Base-by-base conservation (phyloP, 1,284 basidiomycete species). In the Naganishia sp. region DNA sequence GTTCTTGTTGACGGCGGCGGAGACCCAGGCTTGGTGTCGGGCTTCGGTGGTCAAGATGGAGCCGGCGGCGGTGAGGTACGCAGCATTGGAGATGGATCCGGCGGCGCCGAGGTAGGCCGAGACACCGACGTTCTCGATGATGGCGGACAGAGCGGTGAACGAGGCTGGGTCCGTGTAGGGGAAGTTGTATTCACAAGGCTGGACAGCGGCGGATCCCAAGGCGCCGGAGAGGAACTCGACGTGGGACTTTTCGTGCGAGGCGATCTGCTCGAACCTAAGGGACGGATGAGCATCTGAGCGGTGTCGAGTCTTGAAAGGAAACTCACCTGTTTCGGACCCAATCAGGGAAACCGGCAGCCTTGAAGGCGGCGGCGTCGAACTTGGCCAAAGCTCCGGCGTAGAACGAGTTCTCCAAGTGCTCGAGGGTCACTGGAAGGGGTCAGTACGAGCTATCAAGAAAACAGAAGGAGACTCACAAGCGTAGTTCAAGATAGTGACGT, bases 21-120 rank as follows among this genome's bases (percentile, higher is more conserved):
- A 75, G 36, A 86, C 77, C 85, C 85, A 87, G 0, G 81, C 75
- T 25, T 69, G 63, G 76, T 92, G 90, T 66, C 92, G 87, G 39
- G 90, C 87, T 76, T 94, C 91, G 65, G 90, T 83, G 44, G 90
- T 89, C 75, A 90, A 76, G 78, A 93, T 92, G 33, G 87, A 86
- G 9, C 84, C 90, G 55, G 90, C 90, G 36, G 86, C 84, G 64
- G 83, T 83, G 43, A 78, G 64, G 72, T 75, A 74, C 46, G 71
- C 71, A 55, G 72, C 59, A 64, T 79, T 73, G 46, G 72, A 65
- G 71, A 78, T 73, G 61, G 88, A 83, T 63, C 84, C 82, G 7
- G 88, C 86, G 60, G 86, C 90, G 68, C 90, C 90, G 45, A 90
- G 84, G 80, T 93, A 93, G 63, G 89, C 89, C 43, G 83, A 80